phyloP scores from a whole-genome alignment of 768 basidiomycete species.

The Boletus vermiculosoides region DNA sequence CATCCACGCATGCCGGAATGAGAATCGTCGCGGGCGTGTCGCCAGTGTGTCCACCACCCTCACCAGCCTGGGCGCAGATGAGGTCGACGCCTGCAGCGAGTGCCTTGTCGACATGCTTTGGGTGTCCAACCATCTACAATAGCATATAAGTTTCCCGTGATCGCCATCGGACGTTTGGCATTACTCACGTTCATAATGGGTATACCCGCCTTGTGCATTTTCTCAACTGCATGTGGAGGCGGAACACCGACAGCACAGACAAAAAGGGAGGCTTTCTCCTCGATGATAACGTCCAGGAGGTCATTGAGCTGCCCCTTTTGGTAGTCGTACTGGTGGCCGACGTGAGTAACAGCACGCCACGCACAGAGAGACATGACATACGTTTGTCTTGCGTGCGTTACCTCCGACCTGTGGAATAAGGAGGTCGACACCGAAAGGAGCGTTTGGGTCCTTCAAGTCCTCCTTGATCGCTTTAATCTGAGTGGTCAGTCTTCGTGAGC shows the following conservation, averaged over 20 bases:
- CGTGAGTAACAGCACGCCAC: background rate
- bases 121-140: conserved; percentile 84
- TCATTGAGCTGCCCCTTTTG: conserved; percentile 83
- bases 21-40: conserved; percentile 81
- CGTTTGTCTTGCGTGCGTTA: conserved; percentile 88
- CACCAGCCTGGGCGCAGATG: conserved; percentile 92
- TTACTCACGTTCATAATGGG: conserved; percentile 75
- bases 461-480: conserved; percentile 75
- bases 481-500: conserved; percentile 6
- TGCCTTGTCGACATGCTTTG: conserved; percentile 82
- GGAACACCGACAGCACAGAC: conserved; percentile 92
- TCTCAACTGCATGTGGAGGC: conserved; percentile 74
- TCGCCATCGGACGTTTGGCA: background rate
- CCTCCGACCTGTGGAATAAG: conserved; percentile 87
- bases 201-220: conserved; percentile 80
- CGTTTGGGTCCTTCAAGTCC: conserved; percentile 67
- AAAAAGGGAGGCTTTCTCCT: conserved; percentile 84
- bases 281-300: conserved; percentile 87
- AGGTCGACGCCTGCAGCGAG: conserved; percentile 85
- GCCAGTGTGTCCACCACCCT: conserved; percentile 89
- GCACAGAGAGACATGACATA: conserved; percentile 32
- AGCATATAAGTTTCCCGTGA: background rate
- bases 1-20: conserved; percentile 89
- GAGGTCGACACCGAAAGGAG: conserved; percentile 90
- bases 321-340: conserved; percentile 66